Evolutionary conservation across 2,329 filamentous ascomycete genomes (phyloP), one percentile per base, ranked within the genome.

Genomic region (Diplodia seriata): DNA sequence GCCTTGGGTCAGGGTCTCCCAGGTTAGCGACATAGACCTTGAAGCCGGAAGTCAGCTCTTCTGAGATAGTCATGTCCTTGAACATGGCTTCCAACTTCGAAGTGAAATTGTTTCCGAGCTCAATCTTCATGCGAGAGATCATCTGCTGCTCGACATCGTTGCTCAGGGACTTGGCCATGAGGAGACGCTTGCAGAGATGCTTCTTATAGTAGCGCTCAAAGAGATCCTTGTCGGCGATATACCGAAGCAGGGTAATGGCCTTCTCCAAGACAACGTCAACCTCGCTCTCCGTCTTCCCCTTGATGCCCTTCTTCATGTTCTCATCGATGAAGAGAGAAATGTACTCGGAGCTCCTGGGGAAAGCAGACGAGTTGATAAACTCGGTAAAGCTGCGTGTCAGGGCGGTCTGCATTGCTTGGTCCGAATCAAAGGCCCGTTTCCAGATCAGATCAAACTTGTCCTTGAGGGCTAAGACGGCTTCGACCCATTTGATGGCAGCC

Each of bases 181-280:
- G 84, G 51, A 99, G 82, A 63, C 95, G 89, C 69, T 92, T 90
- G 54, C 92, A 94, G 29, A 99, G 85, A 80, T 99, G 95, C 77
- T 97, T 97, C 83, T 98, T 97, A 83, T 99, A 98, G 79, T 99
- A 99, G 4, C 91, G 89, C 81, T 99, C 94, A 74, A 99, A 97
- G 72, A 97, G 85, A 76, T 99, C 95, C 80, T 94, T 95, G 75
- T 98, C 94, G 67, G 90, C 88, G 47, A 99, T 87, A 73, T 97
- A 97, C 55, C 93, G 89, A 64, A 99, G 86, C 7, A 99, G 83
- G 0, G 90, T 88, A 69, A 97, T 96, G 14, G 94, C 94, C 76
- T 95, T 97, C 69, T 97, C 94, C 50, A 98, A 83, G 1, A 97
- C 87, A 8, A 82, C 79, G 73, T 98, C 94, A 15, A 97, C 87